Percentiles rank a stretch among this genome's conserved stretches.
Evolutionary conservation across 1,139 yeast species (phyloP).

Genomic region (Lodderomyces elongisporus): DNA sequence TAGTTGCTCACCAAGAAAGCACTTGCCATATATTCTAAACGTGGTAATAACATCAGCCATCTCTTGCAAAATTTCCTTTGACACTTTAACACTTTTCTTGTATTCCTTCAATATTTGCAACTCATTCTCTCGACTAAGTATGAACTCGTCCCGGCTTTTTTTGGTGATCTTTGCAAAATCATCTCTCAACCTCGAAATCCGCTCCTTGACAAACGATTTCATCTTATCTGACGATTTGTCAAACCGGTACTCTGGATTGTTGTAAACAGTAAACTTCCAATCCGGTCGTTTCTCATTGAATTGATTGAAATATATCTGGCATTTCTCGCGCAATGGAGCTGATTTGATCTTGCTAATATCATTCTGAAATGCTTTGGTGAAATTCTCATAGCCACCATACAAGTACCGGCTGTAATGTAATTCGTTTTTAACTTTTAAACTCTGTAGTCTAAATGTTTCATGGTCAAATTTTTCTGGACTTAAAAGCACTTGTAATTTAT

Average conservation of each 20-base stretch:
- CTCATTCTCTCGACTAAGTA: slow-evolving; percentile 14
- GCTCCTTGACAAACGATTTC: slow-evolving; percentile 9
- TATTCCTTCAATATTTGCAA: slow-evolving; percentile 17
- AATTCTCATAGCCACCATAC: slow-evolving; percentile 21
- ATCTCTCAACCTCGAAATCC: slow-evolving; percentile 4
- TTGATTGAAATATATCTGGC: slow-evolving; percentile 26
- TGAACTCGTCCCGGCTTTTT: slow-evolving; percentile 10
- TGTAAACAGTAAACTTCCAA: slow-evolving; percentile 20
- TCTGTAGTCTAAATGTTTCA: slow-evolving; percentile 11
- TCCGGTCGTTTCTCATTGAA: slow-evolving; percentile 19
- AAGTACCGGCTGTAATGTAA: slow-evolving; percentile 31
- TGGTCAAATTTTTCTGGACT: slow-evolving; percentile 8
- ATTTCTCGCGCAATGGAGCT: slow-evolving; percentile 21
- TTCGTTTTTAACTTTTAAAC: slow-evolving; percentile 14
- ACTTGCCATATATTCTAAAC: slow-evolving; percentile 32
- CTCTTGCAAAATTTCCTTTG: slow-evolving; percentile 19
- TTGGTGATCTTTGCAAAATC: slow-evolving; percentile 6
- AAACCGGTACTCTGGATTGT: slow-evolving; percentile 13
- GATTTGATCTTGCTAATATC: slow-evolving; percentile 12
- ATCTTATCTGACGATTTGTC: slow-evolving; percentile 27
- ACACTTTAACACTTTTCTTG: slow-evolving; percentile 14
- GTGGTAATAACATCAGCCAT: slow-evolving; percentile 37
- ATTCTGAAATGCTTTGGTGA: slow-evolving; percentile 13
- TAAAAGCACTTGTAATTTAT: too few species aligned
- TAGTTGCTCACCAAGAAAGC: slow-evolving; percentile 21